Conservation (phyloP, 495 filamentous ascomycete genomes). For the Talaromyces proteolyticus region DNA sequence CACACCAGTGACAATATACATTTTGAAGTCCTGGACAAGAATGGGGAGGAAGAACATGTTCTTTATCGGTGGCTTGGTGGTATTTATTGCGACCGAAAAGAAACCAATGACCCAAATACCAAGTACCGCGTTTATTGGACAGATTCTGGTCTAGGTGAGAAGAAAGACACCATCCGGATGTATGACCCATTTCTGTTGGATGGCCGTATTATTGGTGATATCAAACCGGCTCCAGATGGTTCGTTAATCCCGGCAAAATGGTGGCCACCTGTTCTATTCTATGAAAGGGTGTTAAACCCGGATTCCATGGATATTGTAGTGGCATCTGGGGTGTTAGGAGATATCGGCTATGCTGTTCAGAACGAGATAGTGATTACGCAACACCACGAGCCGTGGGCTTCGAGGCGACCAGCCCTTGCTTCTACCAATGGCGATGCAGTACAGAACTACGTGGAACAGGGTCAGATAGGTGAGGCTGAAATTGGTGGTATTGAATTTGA, state of each 20-base stretch:
- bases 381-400: background rate
- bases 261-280: constrained; percentile 25
- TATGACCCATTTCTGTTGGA: constrained; percentile 21
- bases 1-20: constrained; percentile 24
- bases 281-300: constrained; percentile 29
- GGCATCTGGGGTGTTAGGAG: background rate
- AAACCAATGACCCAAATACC: background rate
- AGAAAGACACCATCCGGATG: constrained; percentile 13
- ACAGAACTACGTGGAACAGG: too few species aligned
- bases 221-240: constrained; percentile 10
- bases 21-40: constrained; percentile 15
- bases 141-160: constrained; percentile 21
- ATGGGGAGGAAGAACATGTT: constrained; percentile 8
- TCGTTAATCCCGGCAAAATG: constrained; percentile 19
- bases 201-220: constrained; percentile 21
- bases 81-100: constrained; percentile 17
- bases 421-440: too few species aligned
- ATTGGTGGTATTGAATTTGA: too few species aligned
- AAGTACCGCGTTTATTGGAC: constrained; percentile 30
- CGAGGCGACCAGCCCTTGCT: too few species aligned
- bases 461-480: too few species aligned
- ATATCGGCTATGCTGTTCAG: constrained; percentile 1
- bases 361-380: background rate
- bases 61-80: constrained; percentile 39
- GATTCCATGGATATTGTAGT: constrained; percentile 1